A percentile compares a stretch with the other conserved stretches of the same genome.
Evolutionary conservation across 2,329 filamentous ascomycete genomes (phyloP).

Genomic region (Rhinocladiella mackenziei): DNA sequence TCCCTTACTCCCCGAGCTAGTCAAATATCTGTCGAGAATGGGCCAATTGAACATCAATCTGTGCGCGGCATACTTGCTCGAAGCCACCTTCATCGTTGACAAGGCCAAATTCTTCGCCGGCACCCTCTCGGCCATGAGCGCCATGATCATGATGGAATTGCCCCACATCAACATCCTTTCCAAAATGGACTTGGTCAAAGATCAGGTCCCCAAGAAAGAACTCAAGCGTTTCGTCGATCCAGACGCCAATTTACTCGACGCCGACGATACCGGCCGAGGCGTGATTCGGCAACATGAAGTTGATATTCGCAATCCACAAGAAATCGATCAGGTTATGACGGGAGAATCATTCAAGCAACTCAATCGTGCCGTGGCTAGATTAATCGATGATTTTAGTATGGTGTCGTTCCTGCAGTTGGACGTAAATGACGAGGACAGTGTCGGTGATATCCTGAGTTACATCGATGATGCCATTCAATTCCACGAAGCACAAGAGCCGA

Average conservation of each 20-base stretch:
- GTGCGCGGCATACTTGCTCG: conserved; percentile 89
- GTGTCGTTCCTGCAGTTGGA: conserved; percentile 90
- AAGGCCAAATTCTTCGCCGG: conserved; percentile 96
- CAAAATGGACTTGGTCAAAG: conserved; percentile 96
- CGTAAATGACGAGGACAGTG: conserved; percentile 85
- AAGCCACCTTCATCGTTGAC: conserved; percentile 93
- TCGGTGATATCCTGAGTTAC: conserved; percentile 78
- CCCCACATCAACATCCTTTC: conserved; percentile 94
- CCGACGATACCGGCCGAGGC: conserved; percentile 60
- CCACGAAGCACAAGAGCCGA: conserved; percentile 88
- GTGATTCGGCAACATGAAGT: conserved; percentile 50
- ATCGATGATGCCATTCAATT: conserved; percentile 93
- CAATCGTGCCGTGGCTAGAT: conserved; percentile 79
- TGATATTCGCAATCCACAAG: conserved; percentile 49
- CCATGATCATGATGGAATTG: conserved; percentile 97
- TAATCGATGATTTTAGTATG: conserved; percentile 98
- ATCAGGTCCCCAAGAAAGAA: conserved; percentile 80
- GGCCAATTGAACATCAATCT: conserved; percentile 84
- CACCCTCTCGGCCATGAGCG: conserved; percentile 92
- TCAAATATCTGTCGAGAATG: conserved; percentile 72
- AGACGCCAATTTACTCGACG: conserved; percentile 75
- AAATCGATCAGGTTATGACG: conserved; percentile 68
- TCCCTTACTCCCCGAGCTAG: conserved; percentile 79
- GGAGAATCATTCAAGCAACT: conserved; percentile 76
- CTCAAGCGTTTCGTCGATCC: conserved; percentile 86